Base-by-base conservation (phyloP, 176 grass and related monocot genomes). In the Alopecurus myosuroides region DNA sequence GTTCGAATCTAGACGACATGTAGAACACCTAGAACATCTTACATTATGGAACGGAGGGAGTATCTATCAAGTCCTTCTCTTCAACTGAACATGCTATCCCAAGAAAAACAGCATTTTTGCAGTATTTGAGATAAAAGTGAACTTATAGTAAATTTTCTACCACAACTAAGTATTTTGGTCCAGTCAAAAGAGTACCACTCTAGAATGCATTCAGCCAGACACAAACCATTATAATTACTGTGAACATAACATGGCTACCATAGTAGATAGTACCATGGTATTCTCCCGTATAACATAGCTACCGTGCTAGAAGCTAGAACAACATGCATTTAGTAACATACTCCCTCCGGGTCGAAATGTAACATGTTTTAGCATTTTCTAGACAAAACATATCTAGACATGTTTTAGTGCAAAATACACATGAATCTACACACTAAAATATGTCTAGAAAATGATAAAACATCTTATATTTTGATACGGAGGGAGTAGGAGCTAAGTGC, bases 121-220 rank as follows among this genome's bases (percentile, higher is more conserved):
- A 98, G 49, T 98, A 98, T 41, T 77, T 95, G 64, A 98, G 80
- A 90, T 93, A 98, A 30, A 89, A 87, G 50, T 30, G 78, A 56
- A 64, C 12, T 44, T 28, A 18, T 49, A 28, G 15, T 72, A 41
- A 90, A 49, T 35, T 29, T 13, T 76, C 13, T 52, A 55, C 28
- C 36, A 53, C 26, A 50, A 74, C 2, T 7, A 62, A 51, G 9
- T 33, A 64, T 15, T 44, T 44, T 46, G 26, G 14, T 34, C 14
- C 14, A 42, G n/a, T 39, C 20, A 74, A 39, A 66, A 46, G 49
- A 31, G 26, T 63, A 22, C 4, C 33, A 72, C 22, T 13, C 10
- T 58, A 82, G 66, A 79, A 73, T 76, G 22, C 19, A 26, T 36
- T 50, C 12, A 29, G 25, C 29, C 57, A 61, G n/a, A 60, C 57